phyloP scores from a whole-genome alignment of 2,329 filamentous ascomycete genomes.

The Dothideomycetes sp. region DNA sequence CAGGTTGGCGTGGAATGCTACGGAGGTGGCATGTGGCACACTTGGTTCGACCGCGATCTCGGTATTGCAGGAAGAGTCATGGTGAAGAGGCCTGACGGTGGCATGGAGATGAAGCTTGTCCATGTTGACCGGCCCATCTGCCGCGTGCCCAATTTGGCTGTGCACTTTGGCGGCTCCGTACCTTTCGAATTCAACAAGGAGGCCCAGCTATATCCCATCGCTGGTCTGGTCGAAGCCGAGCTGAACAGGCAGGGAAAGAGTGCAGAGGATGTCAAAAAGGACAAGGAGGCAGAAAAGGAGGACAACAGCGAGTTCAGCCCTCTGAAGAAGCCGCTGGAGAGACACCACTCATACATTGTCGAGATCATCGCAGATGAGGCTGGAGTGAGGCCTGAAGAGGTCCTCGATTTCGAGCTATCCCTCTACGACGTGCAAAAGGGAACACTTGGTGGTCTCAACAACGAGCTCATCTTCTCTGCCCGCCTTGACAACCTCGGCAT shows the following conservation, averaged over 20 bases:
- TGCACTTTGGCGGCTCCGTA: conserved; percentile 79
- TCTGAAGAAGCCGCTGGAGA: conserved; percentile 63
- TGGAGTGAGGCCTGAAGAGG: conserved; percentile 55
- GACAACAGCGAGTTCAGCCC: conserved; percentile 51
- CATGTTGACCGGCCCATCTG: conserved; percentile 86
- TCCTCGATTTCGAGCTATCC: conserved; percentile 93
- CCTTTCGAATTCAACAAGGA: conserved; percentile 96
- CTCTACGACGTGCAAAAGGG: conserved; percentile 93
- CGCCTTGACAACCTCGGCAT: conserved; percentile 92
- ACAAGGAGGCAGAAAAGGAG: conserved; percentile 24
- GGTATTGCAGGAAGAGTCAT: conserved; percentile 82
- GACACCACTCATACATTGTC: conserved; percentile 81
- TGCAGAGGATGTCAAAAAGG: conserved; percentile 36
- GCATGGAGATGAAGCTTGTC: conserved; percentile 72
- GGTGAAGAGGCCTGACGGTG: conserved; percentile 59
- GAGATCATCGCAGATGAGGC: conserved; percentile 75
- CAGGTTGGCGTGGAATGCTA: conserved; percentile 97
- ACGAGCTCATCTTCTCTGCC: conserved; percentile 94
- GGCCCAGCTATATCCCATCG: conserved; percentile 87
- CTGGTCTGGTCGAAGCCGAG: conserved; percentile 76
- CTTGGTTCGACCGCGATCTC: conserved; percentile 93
- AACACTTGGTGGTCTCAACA: conserved; percentile 75
- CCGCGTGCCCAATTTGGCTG: conserved; percentile 84
- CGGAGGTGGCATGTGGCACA: conserved; percentile 94
- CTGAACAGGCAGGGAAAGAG: conserved; percentile 62